phyloP scores from a whole-genome alignment of 176 grass and related monocot species.

The Musa beccarii region DNA sequence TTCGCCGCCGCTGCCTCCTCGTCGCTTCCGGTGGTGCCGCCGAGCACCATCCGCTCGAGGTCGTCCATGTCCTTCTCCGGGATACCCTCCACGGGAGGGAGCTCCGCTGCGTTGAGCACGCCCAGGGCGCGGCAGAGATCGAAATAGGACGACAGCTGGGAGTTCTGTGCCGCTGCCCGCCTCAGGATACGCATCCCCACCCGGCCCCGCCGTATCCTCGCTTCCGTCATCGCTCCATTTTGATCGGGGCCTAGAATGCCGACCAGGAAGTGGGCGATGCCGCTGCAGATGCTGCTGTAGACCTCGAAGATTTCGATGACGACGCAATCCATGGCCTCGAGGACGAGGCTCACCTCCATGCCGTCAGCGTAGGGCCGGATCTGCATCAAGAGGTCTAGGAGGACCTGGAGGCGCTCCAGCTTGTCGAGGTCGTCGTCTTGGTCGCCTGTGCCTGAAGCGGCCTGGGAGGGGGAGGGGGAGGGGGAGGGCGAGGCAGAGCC shows the following conservation, averaged over 20 bases:
- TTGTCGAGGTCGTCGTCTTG: conserved; percentile 32
- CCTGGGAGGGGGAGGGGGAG: background rate
- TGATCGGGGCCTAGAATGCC: conserved; percentile 31
- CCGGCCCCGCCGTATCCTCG: background rate
- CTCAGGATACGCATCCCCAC: conserved; percentile 19
- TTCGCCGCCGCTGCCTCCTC: background rate
- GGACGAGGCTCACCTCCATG: conserved; percentile 54
- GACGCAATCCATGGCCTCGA: conserved; percentile 90
- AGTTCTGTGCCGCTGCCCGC: conserved; percentile 30
- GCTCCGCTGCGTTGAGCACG: conserved; percentile 37
- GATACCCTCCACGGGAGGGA: conserved; percentile 33
- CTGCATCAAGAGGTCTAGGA: conserved; percentile 76
- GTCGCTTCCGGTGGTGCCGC: background rate
- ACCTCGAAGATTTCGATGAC: conserved; percentile 93
- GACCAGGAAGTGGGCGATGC: conserved; percentile 64
- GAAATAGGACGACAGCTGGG: conserved; percentile 34
- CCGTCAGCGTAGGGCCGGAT: conserved; percentile 70
- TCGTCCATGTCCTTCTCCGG: conserved; percentile 68
- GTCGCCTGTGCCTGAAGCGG: background rate
- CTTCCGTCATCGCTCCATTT: background rate
- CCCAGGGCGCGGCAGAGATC: conserved; percentile 35
- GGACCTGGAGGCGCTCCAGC: conserved; percentile 44
- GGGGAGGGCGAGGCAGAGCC: background rate
- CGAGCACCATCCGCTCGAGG: conserved; percentile 61
- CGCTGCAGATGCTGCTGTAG: conserved; percentile 71